Evolutionary conservation across 2,329 filamentous ascomycete species (phyloP), one percentile per base, ranked within the genome.

Genomic region (Penicillium oxalicum): DNA sequence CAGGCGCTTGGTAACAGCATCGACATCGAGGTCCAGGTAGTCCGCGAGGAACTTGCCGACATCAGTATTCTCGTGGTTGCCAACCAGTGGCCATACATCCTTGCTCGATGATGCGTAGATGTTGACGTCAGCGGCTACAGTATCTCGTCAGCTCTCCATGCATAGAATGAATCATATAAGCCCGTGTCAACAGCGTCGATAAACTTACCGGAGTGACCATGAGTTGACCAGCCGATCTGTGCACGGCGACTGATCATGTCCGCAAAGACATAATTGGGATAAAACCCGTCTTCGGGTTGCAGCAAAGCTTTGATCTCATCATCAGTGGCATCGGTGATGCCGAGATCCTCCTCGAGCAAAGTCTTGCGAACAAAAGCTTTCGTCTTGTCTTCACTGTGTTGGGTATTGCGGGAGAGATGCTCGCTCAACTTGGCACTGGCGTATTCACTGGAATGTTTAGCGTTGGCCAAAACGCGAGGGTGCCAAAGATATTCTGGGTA

Each of bases 31-130:
- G 42, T 80, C 80, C 0, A 98, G 78, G 62, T 93, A 98, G 7
- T 82, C 74, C 6, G 82, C 75, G 49, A 98, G 71, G 67, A 96
- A 98, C 39, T 79, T 74, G 32, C 93, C 93, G 1, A 98, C 79
- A 26, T 97, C 90, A 0, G 85, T 97, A 66, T 98, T 98, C 74
- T 98, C 93, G 47, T 94, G 84, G 67, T 97, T 97, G 6, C 91
- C 91, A 3, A 81, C 74, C 5, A 95, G 76, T 11, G 78, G 75
- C 38, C 80, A 77, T 0, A 84, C 80, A 28, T 74, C 72, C 34
- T 80, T 77, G 0, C 80, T 77, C 3, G 87, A 83, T 0, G 87
- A 91, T 45, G 87, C 86, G 72, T 97, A 98, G 57, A 98, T 88
- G 69, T 98, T 98, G 42, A 98, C 93, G 65, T 98, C 93, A 6